Conservation (phyloP, 1,139 yeast species). For the Protomyces inundatus region DNA sequence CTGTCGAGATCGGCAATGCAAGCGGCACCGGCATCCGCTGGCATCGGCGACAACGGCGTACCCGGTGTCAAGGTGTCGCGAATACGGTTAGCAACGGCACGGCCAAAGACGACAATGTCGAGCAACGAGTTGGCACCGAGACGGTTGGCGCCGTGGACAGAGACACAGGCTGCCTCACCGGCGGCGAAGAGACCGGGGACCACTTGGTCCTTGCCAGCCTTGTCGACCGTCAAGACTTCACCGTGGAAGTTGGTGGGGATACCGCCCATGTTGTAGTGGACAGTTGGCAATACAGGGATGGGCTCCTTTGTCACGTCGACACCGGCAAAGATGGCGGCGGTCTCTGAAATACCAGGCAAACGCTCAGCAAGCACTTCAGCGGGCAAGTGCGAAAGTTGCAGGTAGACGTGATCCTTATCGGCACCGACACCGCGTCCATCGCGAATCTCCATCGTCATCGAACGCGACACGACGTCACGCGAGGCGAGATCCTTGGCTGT, state of each 20-base stretch:
- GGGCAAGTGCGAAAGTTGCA: slow-evolving; percentile 92
- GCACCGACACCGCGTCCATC: slow-evolving; percentile 99
- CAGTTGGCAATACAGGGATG: slow-evolving; percentile 96
- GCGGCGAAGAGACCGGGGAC: slow-evolving; percentile 95
- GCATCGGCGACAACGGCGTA: slow-evolving; percentile 69
- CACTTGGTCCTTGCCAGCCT: slow-evolving; percentile 81
- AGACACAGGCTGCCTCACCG: slow-evolving; percentile 99
- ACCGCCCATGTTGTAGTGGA: slow-evolving; percentile 99
- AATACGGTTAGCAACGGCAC: slow-evolving; percentile 94
- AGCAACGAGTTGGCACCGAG: slow-evolving; percentile 97
- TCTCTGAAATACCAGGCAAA: slow-evolving; percentile 98
- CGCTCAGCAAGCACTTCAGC: slow-evolving; percentile 88
- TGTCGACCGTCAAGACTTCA: slow-evolving; percentile 78
- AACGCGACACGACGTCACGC: slow-evolving; percentile 96
- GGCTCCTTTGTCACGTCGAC: slow-evolving; percentile 99
- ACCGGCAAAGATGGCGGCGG: slow-evolving; percentile 97
- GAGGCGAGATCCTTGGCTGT: slow-evolving; percentile 97
- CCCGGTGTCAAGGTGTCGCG: slow-evolving; percentile 82
- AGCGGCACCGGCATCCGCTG: slow-evolving; percentile 82
- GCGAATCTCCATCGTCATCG: slow-evolving; percentile 96
- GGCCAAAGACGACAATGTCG: slow-evolving; percentile 95
- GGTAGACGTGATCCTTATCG: slow-evolving; percentile 86
- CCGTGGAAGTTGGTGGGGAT: slow-evolving; percentile 74
- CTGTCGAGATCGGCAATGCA: slow-evolving; percentile 87
- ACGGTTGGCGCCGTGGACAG: slow-evolving; percentile 99